A percentile compares a stretch with the other conserved stretches of the same genome.
Evolutionary conservation across 495 filamentous ascomycete species (phyloP).

Genomic region (Zalerion maritima): DNA sequence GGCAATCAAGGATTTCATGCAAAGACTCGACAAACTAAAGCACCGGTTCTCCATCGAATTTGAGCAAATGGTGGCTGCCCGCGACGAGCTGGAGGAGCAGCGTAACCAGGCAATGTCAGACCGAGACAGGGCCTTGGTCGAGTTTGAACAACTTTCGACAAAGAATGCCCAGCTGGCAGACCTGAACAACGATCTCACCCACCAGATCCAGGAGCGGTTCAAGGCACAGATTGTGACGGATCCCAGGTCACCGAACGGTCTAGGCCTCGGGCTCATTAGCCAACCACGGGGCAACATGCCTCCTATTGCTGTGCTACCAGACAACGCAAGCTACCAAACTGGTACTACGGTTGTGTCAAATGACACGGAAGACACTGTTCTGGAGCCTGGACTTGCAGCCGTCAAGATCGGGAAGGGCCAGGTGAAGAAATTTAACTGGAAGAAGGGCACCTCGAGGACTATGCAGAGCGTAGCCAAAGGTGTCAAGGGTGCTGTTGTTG

Average conservation of each 20-base stretch:
- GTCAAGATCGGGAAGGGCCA: constrained; percentile 86
- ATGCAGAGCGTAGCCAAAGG: constrained; percentile 91
- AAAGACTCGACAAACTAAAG: constrained; percentile 75
- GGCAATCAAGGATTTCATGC: constrained; percentile 75
- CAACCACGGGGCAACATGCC: constrained; percentile 55
- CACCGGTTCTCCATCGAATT: constrained; percentile 61
- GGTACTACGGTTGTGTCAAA: constrained; percentile 45
- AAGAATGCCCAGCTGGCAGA: constrained; percentile 91
- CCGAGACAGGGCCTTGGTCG: constrained; percentile 82
- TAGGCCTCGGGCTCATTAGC: constrained; percentile 83
- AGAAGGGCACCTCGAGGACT: constrained; percentile 84
- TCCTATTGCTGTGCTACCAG: constrained; percentile 27
- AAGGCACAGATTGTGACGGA: constrained; percentile 55
- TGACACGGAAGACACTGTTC: constrained; percentile 51
- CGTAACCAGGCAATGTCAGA: constrained; percentile 60
- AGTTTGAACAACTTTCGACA: constrained; percentile 83
- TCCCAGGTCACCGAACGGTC: constrained; percentile 50
- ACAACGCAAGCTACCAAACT: constrained; percentile 33
- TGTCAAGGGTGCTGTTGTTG: constrained; percentile 63
- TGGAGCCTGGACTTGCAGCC: constrained; percentile 70
- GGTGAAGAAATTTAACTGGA: constrained; percentile 95
- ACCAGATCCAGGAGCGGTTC: constrained; percentile 86
- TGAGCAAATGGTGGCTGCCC: constrained; percentile 69
- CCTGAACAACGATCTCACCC: constrained; percentile 85
- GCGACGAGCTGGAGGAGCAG: constrained; percentile 70